A percentile compares a stretch with the other conserved stretches of the same genome.
Conservation (phyloP, 768 basidiomycete species). For the Tylopilus plumbeoviolaceoides region DNA sequence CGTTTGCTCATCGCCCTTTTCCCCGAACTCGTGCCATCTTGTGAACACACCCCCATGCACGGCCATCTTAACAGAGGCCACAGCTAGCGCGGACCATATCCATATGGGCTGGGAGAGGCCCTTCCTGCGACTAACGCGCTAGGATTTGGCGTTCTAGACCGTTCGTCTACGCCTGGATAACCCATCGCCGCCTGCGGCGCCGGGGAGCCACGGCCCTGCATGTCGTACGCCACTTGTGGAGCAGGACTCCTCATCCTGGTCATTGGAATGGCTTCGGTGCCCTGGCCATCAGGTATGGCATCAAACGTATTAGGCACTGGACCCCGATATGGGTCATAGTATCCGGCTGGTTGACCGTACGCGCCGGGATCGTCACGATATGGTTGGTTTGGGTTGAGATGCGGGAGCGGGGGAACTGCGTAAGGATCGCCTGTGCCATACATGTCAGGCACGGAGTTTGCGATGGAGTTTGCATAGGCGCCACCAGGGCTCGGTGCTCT, state of each 20-base stretch:
- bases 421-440: conserved; percentile 58
- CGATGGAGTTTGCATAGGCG: conserved; percentile 45
- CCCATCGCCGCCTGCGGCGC: conserved; percentile 39
- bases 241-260: conserved; percentile 43
- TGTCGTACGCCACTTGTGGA: conserved; percentile 39
- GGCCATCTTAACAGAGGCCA: not conserved
- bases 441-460: conserved; percentile 40
- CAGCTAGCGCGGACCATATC: conserved; percentile 32
- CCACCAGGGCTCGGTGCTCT: conserved; percentile 44
- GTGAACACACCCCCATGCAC: not conserved
- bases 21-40: conserved; percentile 11
- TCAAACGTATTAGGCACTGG: conserved; percentile 68
- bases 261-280: conserved; percentile 69
- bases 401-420: conserved; percentile 78
- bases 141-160: conserved; percentile 29
- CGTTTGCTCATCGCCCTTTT: conserved; percentile 8
- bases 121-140: conserved; percentile 28
- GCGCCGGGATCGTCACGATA: conserved; percentile 68
- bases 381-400: conserved; percentile 72
- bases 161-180: conserved; percentile 31
- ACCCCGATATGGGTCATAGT: conserved; percentile 79
- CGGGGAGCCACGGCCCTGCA: conserved; percentile 35
- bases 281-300: conserved; percentile 24
- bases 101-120: conserved; percentile 48
- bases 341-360: conserved; percentile 38